Percentiles rank a stretch among this genome's conserved stretches.
Evolutionary conservation across 495 filamentous ascomycete species (phyloP).

Genomic region (Hypomontagnella submonticulosa): DNA sequence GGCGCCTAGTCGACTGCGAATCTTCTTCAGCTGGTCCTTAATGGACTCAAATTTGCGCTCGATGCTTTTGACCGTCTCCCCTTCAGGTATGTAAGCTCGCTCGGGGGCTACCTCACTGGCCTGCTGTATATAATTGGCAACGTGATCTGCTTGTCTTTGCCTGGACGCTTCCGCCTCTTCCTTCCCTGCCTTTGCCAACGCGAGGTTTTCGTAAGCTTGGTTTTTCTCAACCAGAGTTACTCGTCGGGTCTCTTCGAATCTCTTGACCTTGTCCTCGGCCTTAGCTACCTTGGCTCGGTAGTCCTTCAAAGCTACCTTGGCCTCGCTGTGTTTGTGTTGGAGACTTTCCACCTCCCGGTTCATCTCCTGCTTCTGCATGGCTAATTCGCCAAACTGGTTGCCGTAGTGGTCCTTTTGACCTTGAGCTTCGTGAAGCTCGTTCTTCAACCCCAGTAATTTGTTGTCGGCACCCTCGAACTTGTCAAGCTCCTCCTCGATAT

Average conservation of each 20-base stretch:
- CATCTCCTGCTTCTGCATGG: slow-evolving; percentile 51
- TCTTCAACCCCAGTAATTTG: slow-evolving; percentile 50
- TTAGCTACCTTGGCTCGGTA: slow-evolving; percentile 63
- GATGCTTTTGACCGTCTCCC: slow-evolving; percentile 72
- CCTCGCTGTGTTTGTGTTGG: slow-evolving; percentile 36
- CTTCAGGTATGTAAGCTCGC: slow-evolving; percentile 73
- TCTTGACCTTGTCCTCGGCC: slow-evolving; percentile 66
- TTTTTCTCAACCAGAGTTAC: slow-evolving; percentile 74
- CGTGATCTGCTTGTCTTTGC: slow-evolving; percentile 56
- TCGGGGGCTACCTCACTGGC: slow-evolving; percentile 65
- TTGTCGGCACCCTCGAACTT: slow-evolving; percentile 57
- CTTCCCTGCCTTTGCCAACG: slow-evolving; percentile 61
- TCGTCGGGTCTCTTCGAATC: slow-evolving; percentile 61
- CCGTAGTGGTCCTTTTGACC: slow-evolving; percentile 52
- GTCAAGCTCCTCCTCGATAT: slow-evolving; percentile 53
- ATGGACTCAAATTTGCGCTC: slow-evolving; percentile 72
- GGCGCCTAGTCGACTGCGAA: slow-evolving; percentile 67
- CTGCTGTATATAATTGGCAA: slow-evolving; percentile 66
- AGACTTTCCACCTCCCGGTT: slow-evolving; percentile 50
- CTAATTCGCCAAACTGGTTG: slow-evolving; percentile 54
- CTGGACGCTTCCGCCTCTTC: slow-evolving; percentile 57
- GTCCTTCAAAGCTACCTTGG: slow-evolving; percentile 55
- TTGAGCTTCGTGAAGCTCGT: slow-evolving; percentile 47
- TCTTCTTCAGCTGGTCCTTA: slow-evolving; percentile 63
- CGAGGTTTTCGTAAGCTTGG: slow-evolving; percentile 62